Evolutionary conservation across 495 filamentous ascomycete genomes (phyloP), one percentile per base, ranked within the genome.

Genomic region (Penicillium atrosanguineum): DNA sequence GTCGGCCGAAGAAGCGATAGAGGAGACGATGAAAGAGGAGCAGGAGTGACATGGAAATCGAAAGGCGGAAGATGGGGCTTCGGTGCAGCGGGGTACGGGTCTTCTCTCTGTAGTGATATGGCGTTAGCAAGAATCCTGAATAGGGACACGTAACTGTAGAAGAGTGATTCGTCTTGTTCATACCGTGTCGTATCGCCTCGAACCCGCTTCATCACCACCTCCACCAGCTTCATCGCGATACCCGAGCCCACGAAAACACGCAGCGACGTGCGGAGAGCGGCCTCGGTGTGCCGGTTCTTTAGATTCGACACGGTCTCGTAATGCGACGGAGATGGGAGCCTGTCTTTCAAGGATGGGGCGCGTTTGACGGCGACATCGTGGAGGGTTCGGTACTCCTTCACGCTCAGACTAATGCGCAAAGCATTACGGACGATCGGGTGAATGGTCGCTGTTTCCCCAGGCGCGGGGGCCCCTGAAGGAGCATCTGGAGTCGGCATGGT

Each of bases 1-100:
- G 75, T 34, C 88, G 83, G 26, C 82, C 80, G 56, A 97, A 87
- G 73, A 98, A 98, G 51, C 91, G 89, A 71, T 90, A 89, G 11
- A 98, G 83, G 28, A 96, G 77, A 38, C 94, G 84, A 60, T 98
- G 92, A 56, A 95, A 77, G 36, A 97, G 79, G 28, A 98, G 79
- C 44, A 97, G 85, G 11, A 87, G 82, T 43, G 91, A 91, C 28
- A 96, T 76, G 1, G 89, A 90, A 23, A 91, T 70, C 15, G 90
- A 90, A 14, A 95, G 78, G 44, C 92, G 81, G 44, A 95, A 77
- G 45, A 87, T 87, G 1, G 88, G 78, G 2, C 85, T 88, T 52
- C 83, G 84, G 64, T 85, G 77, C 26, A 91, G 67, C 1, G 85
- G 71, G 9, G 64, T 74, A 63, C 71, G 82, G 39, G 63, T 28